Conservation (phyloP, 2,329 filamentous ascomycete species). For the Diaporthe australafricana region DNA sequence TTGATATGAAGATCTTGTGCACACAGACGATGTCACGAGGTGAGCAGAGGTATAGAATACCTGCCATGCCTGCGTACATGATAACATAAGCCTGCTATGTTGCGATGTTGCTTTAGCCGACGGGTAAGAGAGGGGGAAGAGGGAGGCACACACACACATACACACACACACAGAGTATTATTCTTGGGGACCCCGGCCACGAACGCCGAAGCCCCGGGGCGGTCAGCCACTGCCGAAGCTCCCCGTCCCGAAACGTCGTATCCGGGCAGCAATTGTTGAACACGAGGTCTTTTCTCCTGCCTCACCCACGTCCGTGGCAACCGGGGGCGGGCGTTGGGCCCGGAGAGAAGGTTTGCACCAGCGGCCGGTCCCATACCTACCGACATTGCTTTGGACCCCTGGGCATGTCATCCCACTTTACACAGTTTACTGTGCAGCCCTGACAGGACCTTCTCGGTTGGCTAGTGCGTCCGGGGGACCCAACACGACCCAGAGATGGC, state of each 20-base stretch:
- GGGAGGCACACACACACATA: not conserved
- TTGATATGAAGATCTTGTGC: conserved; percentile 1
- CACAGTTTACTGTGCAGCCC: not conserved
- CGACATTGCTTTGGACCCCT: not conserved
- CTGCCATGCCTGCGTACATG: not conserved
- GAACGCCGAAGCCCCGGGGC: conserved; percentile 16
- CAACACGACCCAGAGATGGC: not conserved
- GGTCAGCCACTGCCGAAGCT: conserved; percentile 20
- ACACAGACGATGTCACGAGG: conserved; percentile 12
- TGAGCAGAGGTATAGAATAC: conserved; percentile 10
- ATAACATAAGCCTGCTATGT: not conserved
- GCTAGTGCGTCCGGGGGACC: conserved; percentile 2
- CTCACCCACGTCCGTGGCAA: conserved; percentile 19
- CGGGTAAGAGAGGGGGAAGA: not conserved
- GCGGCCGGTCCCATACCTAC: conserved; percentile 21
- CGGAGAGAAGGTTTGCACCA: conserved; percentile 28
- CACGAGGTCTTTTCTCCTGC: conserved; percentile 8
- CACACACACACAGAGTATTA: not conserved
- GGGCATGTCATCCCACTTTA: conserved; percentile 14
- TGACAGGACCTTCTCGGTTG: conserved; percentile 13
- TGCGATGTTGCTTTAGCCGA: conserved; percentile 16
- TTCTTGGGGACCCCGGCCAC: conserved; percentile 18
- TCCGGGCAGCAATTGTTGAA: conserved; percentile 6
- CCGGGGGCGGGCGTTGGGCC: conserved; percentile 2
- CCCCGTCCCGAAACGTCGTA: conserved; percentile 25